Percentiles rank a stretch among this genome's conserved stretches.
These are phyloP conservation scores for Vaccinium corymbosum DNA, from an alignment of 148 eudicot genomes.

Conservation along the genomic window DNA sequence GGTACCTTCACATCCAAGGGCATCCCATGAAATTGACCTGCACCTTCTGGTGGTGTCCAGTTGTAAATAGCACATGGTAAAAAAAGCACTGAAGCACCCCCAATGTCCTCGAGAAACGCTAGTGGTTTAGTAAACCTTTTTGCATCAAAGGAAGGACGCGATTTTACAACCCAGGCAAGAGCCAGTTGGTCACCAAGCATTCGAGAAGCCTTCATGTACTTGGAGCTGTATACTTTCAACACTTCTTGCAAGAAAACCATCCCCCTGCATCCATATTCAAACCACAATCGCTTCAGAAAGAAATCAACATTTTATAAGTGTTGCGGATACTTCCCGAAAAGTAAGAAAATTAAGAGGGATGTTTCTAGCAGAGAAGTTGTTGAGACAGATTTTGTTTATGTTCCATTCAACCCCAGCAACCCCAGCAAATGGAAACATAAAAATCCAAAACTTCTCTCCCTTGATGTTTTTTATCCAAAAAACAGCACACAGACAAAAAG, in stretches of 20 bases:
- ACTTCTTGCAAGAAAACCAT: slow-evolving; percentile 72
- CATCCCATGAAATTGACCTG: slow-evolving; percentile 99
- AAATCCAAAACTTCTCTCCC: neutral
- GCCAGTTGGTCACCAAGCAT: slow-evolving; percentile 99
- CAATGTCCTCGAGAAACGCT: slow-evolving; percentile 53
- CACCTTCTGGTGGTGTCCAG: slow-evolving; percentile 99
- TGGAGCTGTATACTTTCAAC: slow-evolving; percentile 59
- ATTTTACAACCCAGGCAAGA: slow-evolving; percentile 82
- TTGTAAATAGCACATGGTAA: slow-evolving; percentile 83
- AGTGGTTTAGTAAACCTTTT: slow-evolving; percentile 53
- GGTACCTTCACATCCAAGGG: slow-evolving; percentile 93
- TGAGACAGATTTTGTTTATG: no score
- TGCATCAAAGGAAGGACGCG: slow-evolving; percentile 63
- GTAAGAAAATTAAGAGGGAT: neutral
- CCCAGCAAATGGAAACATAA: neutral
- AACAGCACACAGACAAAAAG: neutral
- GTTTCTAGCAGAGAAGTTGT: neutral
- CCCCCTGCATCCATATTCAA: slow-evolving; percentile 46
- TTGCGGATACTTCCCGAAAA: neutral
- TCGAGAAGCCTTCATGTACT: slow-evolving; percentile 86
- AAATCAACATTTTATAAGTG: neutral
- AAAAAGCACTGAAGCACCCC: slow-evolving; percentile 72
- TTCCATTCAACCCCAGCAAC: neutral
- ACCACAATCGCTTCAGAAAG: neutral
- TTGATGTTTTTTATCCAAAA: neutral